phyloP scores from a whole-genome alignment of 202 grass and related monocot genomes.

The Saccharum hybrid region DNA sequence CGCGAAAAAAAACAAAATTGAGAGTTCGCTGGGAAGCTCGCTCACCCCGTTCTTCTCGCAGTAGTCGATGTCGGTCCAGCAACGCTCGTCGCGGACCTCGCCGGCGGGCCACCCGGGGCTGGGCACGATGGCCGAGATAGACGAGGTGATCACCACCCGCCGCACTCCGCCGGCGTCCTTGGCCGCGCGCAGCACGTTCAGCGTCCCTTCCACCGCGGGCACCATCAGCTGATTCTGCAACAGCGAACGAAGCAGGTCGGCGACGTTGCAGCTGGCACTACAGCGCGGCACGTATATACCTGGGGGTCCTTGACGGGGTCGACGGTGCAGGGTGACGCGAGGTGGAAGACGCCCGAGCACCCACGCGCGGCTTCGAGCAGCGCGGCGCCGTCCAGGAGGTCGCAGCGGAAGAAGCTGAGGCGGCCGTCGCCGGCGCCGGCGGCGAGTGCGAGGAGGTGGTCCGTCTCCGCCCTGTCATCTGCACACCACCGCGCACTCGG shows the following conservation, averaged over 20 bases:
- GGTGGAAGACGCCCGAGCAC: constrained; percentile 69
- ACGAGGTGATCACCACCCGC: constrained; percentile 81
- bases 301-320: constrained; percentile 56
- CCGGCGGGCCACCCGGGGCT: constrained; percentile 71
- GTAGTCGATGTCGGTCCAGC: constrained; percentile 89
- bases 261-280: neutral
- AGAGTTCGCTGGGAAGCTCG: too few relatives aligned
- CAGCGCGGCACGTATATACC: neutral
- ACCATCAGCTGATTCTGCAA: constrained; percentile 19
- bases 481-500: neutral
- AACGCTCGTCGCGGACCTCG: constrained; percentile 69
- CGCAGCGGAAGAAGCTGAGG: constrained; percentile 59
- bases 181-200: constrained; percentile 76
- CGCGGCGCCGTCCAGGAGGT: constrained; percentile 59
- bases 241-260: neutral
- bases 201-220: constrained; percentile 83
- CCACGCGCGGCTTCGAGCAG: constrained; percentile 54
- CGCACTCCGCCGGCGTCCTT: constrained; percentile 63
- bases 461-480: constrained; percentile 74
- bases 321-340: constrained; percentile 60
- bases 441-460: constrained; percentile 61
- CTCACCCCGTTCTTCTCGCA: constrained; percentile 82
- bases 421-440: constrained; percentile 41
- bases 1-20: too few relatives aligned
- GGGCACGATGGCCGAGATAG: constrained; percentile 68